Percentiles rank a stretch among this genome's conserved stretches.
Conservation (phyloP, 192 early-diverging fungal genomes). For the Rhizophagus prolifer region DNA sequence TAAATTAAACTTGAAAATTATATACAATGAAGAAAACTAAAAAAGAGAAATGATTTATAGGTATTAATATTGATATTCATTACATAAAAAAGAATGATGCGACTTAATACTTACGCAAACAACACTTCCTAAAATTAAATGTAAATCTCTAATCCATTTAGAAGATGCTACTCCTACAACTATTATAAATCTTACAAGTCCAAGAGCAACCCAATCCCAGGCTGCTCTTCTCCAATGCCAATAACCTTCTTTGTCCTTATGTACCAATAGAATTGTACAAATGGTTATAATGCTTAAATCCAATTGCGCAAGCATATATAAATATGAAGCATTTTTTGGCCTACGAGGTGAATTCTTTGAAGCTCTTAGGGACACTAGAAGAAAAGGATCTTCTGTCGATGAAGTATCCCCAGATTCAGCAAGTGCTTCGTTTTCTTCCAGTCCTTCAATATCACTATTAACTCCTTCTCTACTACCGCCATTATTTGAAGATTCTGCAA, state of each 20-base stretch:
- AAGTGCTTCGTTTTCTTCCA: background rate
- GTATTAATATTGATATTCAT: background rate
- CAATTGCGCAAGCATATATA: slow-evolving; percentile 10
- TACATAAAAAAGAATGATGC: background rate
- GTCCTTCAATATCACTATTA: background rate
- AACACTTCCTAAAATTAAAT: background rate
- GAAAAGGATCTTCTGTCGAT: slow-evolving; percentile 6
- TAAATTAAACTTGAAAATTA: slow-evolving; percentile 25
- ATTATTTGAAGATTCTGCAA: background rate
- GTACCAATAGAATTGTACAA: background rate
- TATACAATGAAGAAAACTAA: slow-evolving; percentile 26
- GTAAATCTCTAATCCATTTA: slow-evolving; percentile 1
- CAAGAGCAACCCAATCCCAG: slow-evolving; percentile 10
- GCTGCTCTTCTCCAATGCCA: background rate
- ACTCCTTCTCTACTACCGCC: background rate
- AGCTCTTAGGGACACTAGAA: slow-evolving; percentile 13
- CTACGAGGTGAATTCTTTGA: background rate
- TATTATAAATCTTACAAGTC: slow-evolving; percentile 3
- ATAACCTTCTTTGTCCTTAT: background rate
- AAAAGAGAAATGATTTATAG: background rate
- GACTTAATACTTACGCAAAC: slow-evolving; percentile 17
- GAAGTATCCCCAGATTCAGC: background rate
- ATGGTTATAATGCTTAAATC: slow-evolving; percentile 1
- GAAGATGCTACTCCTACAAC: slow-evolving; percentile 12
- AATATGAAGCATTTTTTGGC: slow-evolving; percentile 2